phyloP scores from a whole-genome alignment of 352 stramenopile species.

The Pythium rhizo-oryzae region DNA sequence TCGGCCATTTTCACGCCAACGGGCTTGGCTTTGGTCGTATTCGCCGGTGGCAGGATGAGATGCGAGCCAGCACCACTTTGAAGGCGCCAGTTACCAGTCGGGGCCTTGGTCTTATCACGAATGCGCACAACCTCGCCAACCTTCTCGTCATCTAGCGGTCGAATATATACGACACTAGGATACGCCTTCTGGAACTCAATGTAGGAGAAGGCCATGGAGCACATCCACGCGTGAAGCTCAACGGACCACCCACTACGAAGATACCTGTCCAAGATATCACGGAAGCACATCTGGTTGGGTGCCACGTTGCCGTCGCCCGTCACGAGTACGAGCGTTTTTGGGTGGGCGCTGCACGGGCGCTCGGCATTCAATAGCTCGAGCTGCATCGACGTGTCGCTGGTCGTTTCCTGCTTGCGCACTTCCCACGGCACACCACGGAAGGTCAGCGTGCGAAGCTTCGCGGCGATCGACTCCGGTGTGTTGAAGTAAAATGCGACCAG shows the following conservation, averaged over 20 bases:
- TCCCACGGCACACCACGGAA: conserved; percentile 33
- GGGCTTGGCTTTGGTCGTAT: neutral
- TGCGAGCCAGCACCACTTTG: too few relatives aligned
- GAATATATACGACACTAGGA: conserved; percentile 27
- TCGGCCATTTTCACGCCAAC: neutral
- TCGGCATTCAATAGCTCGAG: conserved; percentile 37
- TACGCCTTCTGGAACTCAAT: conserved; percentile 37
- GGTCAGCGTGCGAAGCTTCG: conserved; percentile 6
- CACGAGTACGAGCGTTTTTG: conserved; percentile 47
- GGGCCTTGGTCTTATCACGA: neutral
- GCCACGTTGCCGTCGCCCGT: conserved; percentile 42
- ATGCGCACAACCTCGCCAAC: conserved; percentile 19
- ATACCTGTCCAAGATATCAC: conserved; percentile 33
- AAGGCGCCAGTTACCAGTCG: neutral
- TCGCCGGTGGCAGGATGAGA: too few relatives aligned
- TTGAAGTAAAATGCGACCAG: conserved; percentile 38
- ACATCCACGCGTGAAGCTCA: conserved; percentile 45
- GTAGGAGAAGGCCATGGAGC: conserved; percentile 40
- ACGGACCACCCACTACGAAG: conserved; percentile 40
- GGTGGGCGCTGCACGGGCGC: conserved; percentile 27
- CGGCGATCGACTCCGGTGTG: conserved; percentile 31
- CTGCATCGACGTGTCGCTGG: conserved; percentile 38
- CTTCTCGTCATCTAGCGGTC: conserved; percentile 34
- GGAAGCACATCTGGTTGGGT: conserved; percentile 39
- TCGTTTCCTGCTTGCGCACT: conserved; percentile 34